Base-by-base conservation (phyloP, 352 stramenopile genomes). In the Pythium dissotocum region DNA sequence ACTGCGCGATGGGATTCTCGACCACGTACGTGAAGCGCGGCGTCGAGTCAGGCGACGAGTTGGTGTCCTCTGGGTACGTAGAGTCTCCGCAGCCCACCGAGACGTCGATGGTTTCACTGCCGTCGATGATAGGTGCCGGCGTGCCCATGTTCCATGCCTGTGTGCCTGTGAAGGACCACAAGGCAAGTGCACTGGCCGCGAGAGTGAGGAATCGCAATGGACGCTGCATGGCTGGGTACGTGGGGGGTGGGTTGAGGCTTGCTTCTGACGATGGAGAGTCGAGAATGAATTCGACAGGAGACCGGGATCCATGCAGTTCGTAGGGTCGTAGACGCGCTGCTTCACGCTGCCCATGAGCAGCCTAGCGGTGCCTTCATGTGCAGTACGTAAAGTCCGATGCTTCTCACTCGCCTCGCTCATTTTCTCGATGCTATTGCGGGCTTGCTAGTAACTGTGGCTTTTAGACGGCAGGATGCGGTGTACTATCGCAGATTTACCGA, bases 1-100 rank as follows among this genome's bases (percentile, higher is more conserved):
- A 90, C 28, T 78, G 53, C 10, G 81, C 85, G 26, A 77, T 24
- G 9, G 76, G 61, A 36, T 87, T 79, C 28, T 72, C 71, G 61
- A 91, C 56, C 28, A 69, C 54, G 60, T 80, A 84, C 5, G 72
- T 70, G 63, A 72, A 86, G 14, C 58, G 56, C 8, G 71, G 76
- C 44, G 76, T 71, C 51, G 61, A 72, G 1, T 58, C 42, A 67
- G 32, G 18, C 69, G 46, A 16, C 13, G 24, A 13, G 26, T 53
- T 36, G 12, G 30, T 38, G 38, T 53, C 44, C 42, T 30, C 58
- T 9, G 58, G 58, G 28, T 63, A 63, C 28, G 58, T 38, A 5
- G 30, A 14, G 3, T 16, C 44, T 9, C 3, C 58, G n/a, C 58
- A 63, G 2, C 58, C 58, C 2, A 63, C 42, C 26, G 26, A 49